These are phyloP conservation scores for Guadua angustifolia DNA, from an alignment of 176 grass and related monocot species.

Conservation along the genomic window DNA sequence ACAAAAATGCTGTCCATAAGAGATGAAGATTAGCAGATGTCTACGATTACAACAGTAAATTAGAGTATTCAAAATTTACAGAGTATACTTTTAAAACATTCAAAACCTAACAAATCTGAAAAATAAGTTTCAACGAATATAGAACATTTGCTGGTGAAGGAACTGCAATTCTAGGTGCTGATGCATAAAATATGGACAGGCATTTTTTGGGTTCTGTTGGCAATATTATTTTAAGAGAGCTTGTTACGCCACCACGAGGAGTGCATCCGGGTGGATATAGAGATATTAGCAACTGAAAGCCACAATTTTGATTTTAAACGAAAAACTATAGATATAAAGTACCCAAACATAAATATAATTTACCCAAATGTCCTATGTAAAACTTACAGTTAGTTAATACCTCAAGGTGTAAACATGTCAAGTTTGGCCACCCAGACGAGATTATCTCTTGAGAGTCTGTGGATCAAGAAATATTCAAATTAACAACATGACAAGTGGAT, in stretches of 20 bases:
- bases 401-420: slow-evolving; percentile 71
- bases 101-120: neutral
- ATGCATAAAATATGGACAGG: slow-evolving; percentile 11
- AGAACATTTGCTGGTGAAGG: slow-evolving; percentile 16
- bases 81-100: neutral
- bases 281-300: slow-evolving; percentile 5
- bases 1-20: slow-evolving; percentile 11
- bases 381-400: slow-evolving; percentile 29
- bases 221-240: neutral
- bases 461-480: slow-evolving; percentile 8
- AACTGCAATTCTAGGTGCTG: neutral
- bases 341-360: neutral
- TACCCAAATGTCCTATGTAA: no score
- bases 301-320: neutral
- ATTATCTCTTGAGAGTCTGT: slow-evolving; percentile 73
- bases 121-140: neutral
- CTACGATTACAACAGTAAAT: neutral
- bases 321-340: neutral
- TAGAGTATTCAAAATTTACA: neutral
- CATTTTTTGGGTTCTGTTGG: neutral
- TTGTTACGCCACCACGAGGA: neutral
- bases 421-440: slow-evolving; percentile 72
- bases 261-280: neutral
- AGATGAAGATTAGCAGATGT: neutral
- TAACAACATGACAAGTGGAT: slow-evolving; percentile 1